Evolutionary conservation across 2,329 filamentous ascomycete species (phyloP).

Genomic region (Sporothrix sp.): DNA sequence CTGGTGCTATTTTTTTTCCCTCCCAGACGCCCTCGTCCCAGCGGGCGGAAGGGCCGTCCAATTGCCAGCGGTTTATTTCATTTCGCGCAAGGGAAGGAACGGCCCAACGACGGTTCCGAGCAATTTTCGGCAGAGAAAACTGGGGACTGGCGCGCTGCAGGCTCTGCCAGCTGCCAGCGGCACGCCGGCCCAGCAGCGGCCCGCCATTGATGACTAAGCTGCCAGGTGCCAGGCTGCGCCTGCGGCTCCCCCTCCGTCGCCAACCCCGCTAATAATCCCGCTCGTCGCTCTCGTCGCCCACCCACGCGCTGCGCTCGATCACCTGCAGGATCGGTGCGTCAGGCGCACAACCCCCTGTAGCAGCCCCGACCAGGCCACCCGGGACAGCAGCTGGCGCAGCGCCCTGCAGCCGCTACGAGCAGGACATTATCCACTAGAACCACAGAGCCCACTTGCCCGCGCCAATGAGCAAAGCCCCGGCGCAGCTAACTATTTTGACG

Average conservation of each 20-base stretch:
- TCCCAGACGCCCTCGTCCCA: background rate
- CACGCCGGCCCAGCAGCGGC: too few relatives aligned
- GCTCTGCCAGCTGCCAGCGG: constrained; percentile 14
- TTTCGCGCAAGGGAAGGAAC: constrained; percentile 15
- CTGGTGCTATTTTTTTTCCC: constrained; percentile 17
- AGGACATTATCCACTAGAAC: constrained; percentile 7
- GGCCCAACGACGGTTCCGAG: constrained; percentile 17
- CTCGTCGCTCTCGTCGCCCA: constrained; percentile 10
- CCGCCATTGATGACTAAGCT: too few relatives aligned
- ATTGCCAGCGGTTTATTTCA: constrained; percentile 23
- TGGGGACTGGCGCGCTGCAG: background rate
- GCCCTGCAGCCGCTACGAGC: background rate
- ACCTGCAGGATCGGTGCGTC: constrained; percentile 1
- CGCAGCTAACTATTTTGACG: constrained; percentile 1
- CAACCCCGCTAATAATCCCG: constrained; percentile 12
- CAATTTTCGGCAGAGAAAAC: constrained; percentile 20
- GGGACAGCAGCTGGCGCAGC: background rate
- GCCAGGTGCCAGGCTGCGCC: constrained; percentile 3
- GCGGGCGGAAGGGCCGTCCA: constrained; percentile 17
- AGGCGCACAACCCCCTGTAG: too few relatives aligned
- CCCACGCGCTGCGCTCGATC: constrained; percentile 1
- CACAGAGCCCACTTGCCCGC: constrained; percentile 1
- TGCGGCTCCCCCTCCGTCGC: background rate
- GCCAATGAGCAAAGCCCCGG: constrained; percentile 1
- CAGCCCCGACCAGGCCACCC: background rate